Evolutionary conservation across 2,329 filamentous ascomycete species (phyloP), one percentile per base, ranked within the genome.

Genomic region (Talaromyces marneffei): DNA sequence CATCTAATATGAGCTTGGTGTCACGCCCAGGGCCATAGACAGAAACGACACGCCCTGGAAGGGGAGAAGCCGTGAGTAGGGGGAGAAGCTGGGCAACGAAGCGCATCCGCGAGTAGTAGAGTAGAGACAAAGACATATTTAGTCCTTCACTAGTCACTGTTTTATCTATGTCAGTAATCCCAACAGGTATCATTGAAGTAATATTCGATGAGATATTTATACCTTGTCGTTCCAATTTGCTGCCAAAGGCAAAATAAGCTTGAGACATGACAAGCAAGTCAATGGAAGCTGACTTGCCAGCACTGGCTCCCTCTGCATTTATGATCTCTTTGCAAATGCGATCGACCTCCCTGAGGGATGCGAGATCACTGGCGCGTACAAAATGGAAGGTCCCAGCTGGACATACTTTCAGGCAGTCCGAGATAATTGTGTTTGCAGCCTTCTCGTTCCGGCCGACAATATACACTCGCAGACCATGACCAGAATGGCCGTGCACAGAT

Each of bases 31-130:
- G 46, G n/a, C 46, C 58, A 33, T 44, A 60, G 18, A 60, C 25
- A 33, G 58, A 60, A 18, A 60, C 58, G 5, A 60, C 58, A 54
- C 58, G 58, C 12, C 46, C 35, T 6, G 58, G 27, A 33, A 60
- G 58, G 12, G 27, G 27, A 16, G 58, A 60, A n/a, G 50, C 40
- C 16, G 42, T 27, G 27, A 60, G 35, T 25, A 60, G 48, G 1
- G 58, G 58, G 4, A 60, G 48, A 25, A 60, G 39, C 10, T 52
- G 50, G 35, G 40, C 33, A 27, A 60, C 23, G 37, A 60, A 44
- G 16, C 58, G 50, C 58, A 60, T 60, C 4, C 58, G 48, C n/a
- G 58, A 60, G 58, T 60, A 60, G 46, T 60, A 60, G 46, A 55
- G 39, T 10, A 60, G 48, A 14, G 58, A 60, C 58, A 60, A 25